Percentiles rank a stretch among this genome's conserved stretches.
Evolutionary conservation across 192 early-diverging fungal genomes (phyloP).

Genomic region (Neocallimastix lanati): DNA sequence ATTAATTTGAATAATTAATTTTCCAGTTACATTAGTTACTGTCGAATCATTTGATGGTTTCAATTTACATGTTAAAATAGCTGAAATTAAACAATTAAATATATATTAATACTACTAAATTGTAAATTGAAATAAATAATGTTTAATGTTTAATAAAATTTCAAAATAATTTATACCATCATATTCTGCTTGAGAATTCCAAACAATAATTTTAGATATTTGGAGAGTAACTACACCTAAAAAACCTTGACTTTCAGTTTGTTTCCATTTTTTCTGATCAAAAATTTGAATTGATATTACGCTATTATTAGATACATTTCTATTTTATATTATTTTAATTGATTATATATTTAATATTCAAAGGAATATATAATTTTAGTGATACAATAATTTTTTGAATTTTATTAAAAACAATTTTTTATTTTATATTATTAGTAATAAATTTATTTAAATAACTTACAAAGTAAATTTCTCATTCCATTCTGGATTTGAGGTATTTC

Average conservation of each 20-base stretch:
- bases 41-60: constrained; percentile 52
- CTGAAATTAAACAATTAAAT: constrained; percentile 73
- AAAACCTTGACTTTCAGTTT: constrained; percentile 47
- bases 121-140: no score
- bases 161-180: constrained; percentile 20
- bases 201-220: neutral
- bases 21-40: constrained; percentile 49
- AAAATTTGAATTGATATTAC: constrained; percentile 88
- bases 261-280: constrained; percentile 94
- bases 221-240: neutral
- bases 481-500: constrained; percentile 81
- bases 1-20: constrained; percentile 6
- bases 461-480: constrained; percentile 62
- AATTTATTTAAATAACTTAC: neutral
- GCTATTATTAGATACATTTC: constrained; percentile 50
- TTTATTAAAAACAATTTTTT: no score
- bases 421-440: no score
- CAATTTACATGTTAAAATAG: constrained; percentile 55
- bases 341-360: no score
- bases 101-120: no score
- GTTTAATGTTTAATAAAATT: no score
- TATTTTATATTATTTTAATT: constrained; percentile 8
- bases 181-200: neutral
- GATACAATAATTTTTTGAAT: no score
- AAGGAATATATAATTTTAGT: no score